Base-by-base conservation (phyloP, 352 stramenopile species). In the Pythium monospermum region DNA sequence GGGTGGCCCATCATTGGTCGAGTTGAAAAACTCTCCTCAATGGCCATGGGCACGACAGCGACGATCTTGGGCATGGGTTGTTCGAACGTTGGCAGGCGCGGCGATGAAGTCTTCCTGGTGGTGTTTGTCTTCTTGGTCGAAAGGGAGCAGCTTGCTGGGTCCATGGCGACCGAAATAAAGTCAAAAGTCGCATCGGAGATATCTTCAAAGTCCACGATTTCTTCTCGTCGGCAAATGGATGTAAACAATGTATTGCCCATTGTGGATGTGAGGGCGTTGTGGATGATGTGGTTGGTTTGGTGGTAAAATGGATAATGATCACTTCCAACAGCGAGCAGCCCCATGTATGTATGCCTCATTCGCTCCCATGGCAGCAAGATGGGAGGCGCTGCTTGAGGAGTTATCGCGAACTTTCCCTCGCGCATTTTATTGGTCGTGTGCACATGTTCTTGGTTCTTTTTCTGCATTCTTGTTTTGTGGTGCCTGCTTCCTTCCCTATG, bases 191-290 rank as follows among this genome's bases (percentile, higher is more conserved):
- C 62, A 40, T 70, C 62, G 27, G 52, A 64, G 40, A 70, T 60
- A 40, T 70, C 62, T 53, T 70, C 62, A 40, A 70, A 59, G 43
- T 70, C 62, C 23, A 66, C 37, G 32, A 30, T 18, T 30, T 63
- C 59, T 19, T 66, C 47, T 37, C 52, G 57, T 26, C 53, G 57
- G 25, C 56, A 66, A 11, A 63, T 41, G 26, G 54, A 58, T 25
- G 60, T 58, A 49, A 70, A 49, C 12, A 66, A n/a, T 25, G 54
- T 64, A 57, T 70, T 70, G 49, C 62, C 62, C 62, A 70, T 70
- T 18, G 32, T 21, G 21, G 36, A 18, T 49, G 26, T n/a, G 37
- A 19, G 11, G 22, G 12, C 4, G 19, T 23, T 21, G 11, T 18
- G 19, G 54, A 48, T 4, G 18, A 19, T 13, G 19, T 36, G n/a